Percentiles rank a stretch among this genome's conserved stretches.
These are phyloP conservation scores for Alternaria sp. DNA, from an alignment of 2,329 filamentous ascomycete species.

Conservation along the genomic window DNA sequence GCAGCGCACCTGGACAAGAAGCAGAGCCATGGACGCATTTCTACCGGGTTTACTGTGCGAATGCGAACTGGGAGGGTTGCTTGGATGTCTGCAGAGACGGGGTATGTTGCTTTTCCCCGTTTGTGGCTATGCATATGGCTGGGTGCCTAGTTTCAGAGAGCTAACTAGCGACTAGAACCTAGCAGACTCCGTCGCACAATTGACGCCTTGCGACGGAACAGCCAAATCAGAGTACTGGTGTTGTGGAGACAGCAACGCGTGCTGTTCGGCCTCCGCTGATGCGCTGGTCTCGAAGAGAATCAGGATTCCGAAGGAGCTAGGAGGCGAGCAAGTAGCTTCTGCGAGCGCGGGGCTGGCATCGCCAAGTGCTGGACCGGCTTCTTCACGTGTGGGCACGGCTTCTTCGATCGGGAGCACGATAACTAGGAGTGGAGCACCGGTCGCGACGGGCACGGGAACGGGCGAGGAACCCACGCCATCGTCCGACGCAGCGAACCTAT, in stretches of 20 bases:
- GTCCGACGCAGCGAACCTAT: background rate
- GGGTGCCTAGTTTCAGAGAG: background rate
- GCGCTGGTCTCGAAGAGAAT: background rate
- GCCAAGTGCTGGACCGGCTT: background rate
- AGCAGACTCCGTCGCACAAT: background rate
- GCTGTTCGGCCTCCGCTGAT: conserved; percentile 1
- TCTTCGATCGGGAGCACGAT: background rate
- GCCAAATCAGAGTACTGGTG: conserved; percentile 14
- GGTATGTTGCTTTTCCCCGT: background rate
- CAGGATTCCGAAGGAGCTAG: conserved; percentile 1
- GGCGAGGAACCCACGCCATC: background rate
- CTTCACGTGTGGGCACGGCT: background rate
- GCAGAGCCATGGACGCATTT: conserved; percentile 6
- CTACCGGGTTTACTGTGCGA: conserved; percentile 16
- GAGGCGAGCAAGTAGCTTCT: background rate
- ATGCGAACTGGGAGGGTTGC: conserved; percentile 11
- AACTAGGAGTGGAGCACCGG: background rate
- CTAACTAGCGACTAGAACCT: background rate
- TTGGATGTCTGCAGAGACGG: conserved; percentile 16
- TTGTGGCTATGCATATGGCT: background rate
- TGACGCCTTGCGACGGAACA: conserved; percentile 22
- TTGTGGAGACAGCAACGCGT: conserved; percentile 8
- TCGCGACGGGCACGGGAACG: background rate
- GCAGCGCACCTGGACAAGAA: background rate
- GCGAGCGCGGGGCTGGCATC: background rate